Percentiles rank a stretch among this genome's conserved stretches.
Conservation (phyloP, 768 basidiomycete genomes). For the Suillus plorans region DNA sequence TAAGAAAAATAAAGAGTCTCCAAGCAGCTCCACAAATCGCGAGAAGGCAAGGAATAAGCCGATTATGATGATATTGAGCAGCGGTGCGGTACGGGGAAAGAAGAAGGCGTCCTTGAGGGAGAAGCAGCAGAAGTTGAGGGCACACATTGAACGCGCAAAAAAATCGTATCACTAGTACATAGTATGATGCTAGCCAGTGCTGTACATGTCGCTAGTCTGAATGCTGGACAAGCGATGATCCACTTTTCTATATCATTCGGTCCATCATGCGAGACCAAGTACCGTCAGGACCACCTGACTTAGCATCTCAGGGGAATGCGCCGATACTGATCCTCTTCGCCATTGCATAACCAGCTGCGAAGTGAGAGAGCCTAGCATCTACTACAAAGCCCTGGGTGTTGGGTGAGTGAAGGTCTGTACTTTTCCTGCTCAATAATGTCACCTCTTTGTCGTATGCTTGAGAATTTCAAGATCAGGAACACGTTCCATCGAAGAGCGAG, state of each 20-base stretch:
- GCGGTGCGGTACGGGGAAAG: slow-evolving; percentile 74
- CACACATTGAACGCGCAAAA: slow-evolving; percentile 73
- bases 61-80: slow-evolving; percentile 89
- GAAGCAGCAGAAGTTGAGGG: slow-evolving; percentile 76
- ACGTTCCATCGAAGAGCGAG: background rate
- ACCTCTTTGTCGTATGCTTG: slow-evolving; percentile 64
- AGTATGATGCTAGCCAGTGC: background rate
- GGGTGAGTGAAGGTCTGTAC: slow-evolving; percentile 1
- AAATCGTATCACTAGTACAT: slow-evolving; percentile 35
- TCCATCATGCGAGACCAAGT: background rate
- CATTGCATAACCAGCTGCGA: slow-evolving; percentile 69
- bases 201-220: background rate
- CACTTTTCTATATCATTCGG: background rate
- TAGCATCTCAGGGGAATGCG: slow-evolving; percentile 16
- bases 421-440: slow-evolving; percentile 2
- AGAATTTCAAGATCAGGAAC: background rate
- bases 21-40: slow-evolving; percentile 86
- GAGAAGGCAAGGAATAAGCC: slow-evolving; percentile 95
- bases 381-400: slow-evolving; percentile 55
- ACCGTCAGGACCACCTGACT: background rate
- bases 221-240: background rate
- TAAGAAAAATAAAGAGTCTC: slow-evolving; percentile 82
- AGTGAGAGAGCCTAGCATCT: slow-evolving; percentile 77
- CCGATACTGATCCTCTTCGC: slow-evolving; percentile 39
- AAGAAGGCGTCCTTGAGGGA: slow-evolving; percentile 80